These are phyloP conservation scores for Platanus orientalis DNA, from an alignment of 164 flowering plant species.

Conservation along the genomic window DNA sequence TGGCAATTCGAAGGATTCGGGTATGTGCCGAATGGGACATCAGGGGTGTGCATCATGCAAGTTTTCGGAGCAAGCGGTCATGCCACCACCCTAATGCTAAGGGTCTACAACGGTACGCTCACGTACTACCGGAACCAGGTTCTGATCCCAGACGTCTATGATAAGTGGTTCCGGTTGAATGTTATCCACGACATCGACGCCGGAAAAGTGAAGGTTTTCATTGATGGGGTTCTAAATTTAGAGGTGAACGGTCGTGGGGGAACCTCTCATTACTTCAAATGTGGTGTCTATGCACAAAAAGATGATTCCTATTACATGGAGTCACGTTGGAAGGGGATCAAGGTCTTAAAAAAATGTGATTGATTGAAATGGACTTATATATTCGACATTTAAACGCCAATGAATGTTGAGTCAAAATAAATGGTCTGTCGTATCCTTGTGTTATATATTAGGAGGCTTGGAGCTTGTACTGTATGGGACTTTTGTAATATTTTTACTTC, in stretches of 20 bases:
- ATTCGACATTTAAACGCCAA: too few species aligned
- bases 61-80: too few species aligned
- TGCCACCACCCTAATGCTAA: too few species aligned
- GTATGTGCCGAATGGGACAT: slow-evolving; percentile 26
- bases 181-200: slow-evolving; percentile 26
- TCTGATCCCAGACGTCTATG: slow-evolving; percentile 17
- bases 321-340: slow-evolving; percentile 25
- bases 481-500: too few species aligned
- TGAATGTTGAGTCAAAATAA: too few species aligned
- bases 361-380: not conserved
- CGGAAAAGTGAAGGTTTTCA: slow-evolving; percentile 15
- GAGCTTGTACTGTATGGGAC: too few species aligned
- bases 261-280: too few species aligned
- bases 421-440: not conserved
- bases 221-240: too few species aligned
- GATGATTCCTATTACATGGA: slow-evolving; percentile 31
- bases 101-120: slow-evolving; percentile 31
- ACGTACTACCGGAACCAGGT: slow-evolving; percentile 19
- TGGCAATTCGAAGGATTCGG: slow-evolving; percentile 49
- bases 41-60: slow-evolving; percentile 37
- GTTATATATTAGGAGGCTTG: not conserved
- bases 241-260: slow-evolving; percentile 19
- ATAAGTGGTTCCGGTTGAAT: slow-evolving; percentile 30
- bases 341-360: slow-evolving; percentile 11
- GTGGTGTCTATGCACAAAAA: slow-evolving; percentile 28